Base-by-base conservation (phyloP, 306 rosid species). In the Alnus glutinosa region DNA sequence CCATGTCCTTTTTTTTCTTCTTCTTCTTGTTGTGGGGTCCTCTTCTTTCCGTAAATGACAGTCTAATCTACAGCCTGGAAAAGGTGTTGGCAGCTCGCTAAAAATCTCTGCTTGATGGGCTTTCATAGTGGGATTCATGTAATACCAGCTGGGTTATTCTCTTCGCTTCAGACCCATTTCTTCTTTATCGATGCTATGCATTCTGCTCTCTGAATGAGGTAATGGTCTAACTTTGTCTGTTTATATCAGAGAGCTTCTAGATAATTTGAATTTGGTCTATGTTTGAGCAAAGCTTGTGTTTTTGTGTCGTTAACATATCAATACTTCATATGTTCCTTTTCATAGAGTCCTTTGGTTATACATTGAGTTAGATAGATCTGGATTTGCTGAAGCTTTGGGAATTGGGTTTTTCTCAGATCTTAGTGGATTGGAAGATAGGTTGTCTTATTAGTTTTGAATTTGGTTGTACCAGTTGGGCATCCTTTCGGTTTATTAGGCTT, bases 41-140 rank as follows among this genome's bases (percentile, higher is more conserved):
- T 51, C 66, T 55, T 69, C 76, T 79, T 55, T 76, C 85, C 55
- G 83, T 74, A 75, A 55, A 64, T 78, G 88, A 81, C 86, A 81
- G 84, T 89, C 84, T 85, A 83, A 80, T 80, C 78, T 76, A 76
- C 91, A 83, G 88, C 86, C 91, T 88, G 91, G 86, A 88, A 88
- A 88, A 85, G 75, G 70, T 78, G 62, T 55, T 71, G 75, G 69
- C 70, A 70, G 39, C 81, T 67, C 82, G 79, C 82, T 79, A 55
- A 74, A 83, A 76, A 75, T 55, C 75, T 74, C 55, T 28, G 46
- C 79, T 83, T 80, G 52, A 77, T 44, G 81, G 76, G 70, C 76
- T 83, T 81, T 70, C 73, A 64, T 69, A 75, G 66, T 47, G 66
- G 80, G 81, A 46, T 87, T 76, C 76, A 34, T 66, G 72, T 42